phyloP scores from a whole-genome alignment of 106 monocot species.

The Ottelia alismoides region DNA sequence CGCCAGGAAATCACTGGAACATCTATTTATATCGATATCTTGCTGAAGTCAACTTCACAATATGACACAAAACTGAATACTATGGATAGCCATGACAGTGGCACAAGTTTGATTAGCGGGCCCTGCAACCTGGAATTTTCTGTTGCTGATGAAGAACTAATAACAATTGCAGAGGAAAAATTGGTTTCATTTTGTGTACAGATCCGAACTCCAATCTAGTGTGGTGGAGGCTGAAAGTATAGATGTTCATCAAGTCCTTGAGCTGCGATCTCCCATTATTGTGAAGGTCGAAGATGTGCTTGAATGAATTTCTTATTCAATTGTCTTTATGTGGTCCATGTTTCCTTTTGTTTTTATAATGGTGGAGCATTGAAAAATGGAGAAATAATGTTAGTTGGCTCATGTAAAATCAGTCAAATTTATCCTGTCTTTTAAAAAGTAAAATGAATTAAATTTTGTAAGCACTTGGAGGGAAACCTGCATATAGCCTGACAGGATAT shows the following conservation, averaged over 20 bases:
- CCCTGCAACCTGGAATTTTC: no score
- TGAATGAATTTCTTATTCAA: no score
- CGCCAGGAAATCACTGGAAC: conserved; percentile 93
- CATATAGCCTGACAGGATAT: no score
- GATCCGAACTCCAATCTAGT: conserved; percentile 68
- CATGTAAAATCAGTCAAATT: no score
- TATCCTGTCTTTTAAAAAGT: no score
- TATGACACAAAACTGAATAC: conserved; percentile 9
- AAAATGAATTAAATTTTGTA: no score
- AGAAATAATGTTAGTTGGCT: no score
- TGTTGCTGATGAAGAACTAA: conserved; percentile 42
- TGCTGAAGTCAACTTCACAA: conserved; percentile 67
- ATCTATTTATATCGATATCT: conserved; percentile 77
- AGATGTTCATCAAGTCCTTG: conserved; percentile 70
- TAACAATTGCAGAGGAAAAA: conserved; percentile 79
- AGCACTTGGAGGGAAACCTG: no score
- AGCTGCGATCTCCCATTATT: conserved; percentile 79
- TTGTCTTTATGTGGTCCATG: no score
- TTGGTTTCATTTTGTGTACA: conserved; percentile 84
- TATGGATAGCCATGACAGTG: conserved; percentile 1
- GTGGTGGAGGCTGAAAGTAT: conserved; percentile 54
- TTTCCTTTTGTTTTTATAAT: no score
- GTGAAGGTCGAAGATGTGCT: conserved; percentile 58
- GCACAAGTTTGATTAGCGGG: background rate
- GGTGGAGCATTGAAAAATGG: no score